Evolutionary conservation across 1,139 yeast genomes (phyloP), one percentile per base, ranked within the genome.

Genomic region (Komagataea norvegica): DNA sequence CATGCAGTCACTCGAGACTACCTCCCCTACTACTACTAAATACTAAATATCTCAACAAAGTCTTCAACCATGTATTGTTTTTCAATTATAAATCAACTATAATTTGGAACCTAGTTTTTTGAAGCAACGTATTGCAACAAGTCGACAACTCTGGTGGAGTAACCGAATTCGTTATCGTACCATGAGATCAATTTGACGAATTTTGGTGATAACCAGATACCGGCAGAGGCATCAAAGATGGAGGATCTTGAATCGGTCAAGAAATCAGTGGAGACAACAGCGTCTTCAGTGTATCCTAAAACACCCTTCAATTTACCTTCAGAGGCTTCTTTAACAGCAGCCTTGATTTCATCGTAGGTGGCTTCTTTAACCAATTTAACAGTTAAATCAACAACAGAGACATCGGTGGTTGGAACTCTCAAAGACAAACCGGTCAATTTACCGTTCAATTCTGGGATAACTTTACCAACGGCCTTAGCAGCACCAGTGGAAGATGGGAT

Each of bases 401-500:
- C 93, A 63, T 83, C 91, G 59, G 73, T 75, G 65, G 93, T 84
- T 64, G 94, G 93, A 51, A 83, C 91, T 72, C 94, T 82, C 68
- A 83, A 73, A 48, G 93, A 76, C 77, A 84, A 74, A 74, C 94
- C 94, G 55, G 94, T 84, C 65, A 83, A 79, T 74, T 83, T 84
- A 62, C 93, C 93, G 72, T 80, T 79, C 62, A 83, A 80, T 63
- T 77, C 79, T 58, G 94, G 94, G 59, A 84, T 82, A 61, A 84
- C 93, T 76, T 81, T 82, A 67, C 91, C 93, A 58, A 83, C 93
- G 56, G 91, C 91, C 78, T 83, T 83, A 62, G 94, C 94, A 62
- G 93, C 93, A 76, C 93, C 93, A 54, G 93, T 83, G 54, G 91
- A 81, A 37, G 91, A 83, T 64, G 93, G 93, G 60, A 83, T 83